Percentiles rank a stretch among this genome's conserved stretches.
Evolutionary conservation across 1,284 basidiomycete species (phyloP).

Genomic region (Prillingera fragicola): DNA sequence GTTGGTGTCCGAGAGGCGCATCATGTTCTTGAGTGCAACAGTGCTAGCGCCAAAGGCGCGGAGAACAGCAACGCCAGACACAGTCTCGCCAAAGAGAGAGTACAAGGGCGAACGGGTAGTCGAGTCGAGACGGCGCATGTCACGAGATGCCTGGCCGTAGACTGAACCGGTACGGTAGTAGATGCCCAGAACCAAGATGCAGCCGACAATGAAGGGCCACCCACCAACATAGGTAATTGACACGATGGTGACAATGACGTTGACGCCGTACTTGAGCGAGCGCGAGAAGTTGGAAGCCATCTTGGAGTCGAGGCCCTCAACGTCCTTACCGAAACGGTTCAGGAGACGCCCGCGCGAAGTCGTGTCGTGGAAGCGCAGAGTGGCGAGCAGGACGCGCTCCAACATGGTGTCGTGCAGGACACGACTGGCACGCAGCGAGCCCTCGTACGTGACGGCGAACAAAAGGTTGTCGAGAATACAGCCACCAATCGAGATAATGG

Average conservation of each 20-base stretch:
- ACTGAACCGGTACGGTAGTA: conserved; percentile 55
- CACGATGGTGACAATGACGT: conserved; percentile 40
- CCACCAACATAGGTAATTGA: conserved; percentile 81
- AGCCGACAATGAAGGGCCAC: conserved; percentile 62
- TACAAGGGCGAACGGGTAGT: conserved; percentile 86
- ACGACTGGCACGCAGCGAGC: conserved; percentile 63
- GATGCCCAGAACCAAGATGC: conserved; percentile 57
- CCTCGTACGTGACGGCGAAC: conserved; percentile 51
- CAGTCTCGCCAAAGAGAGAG: conserved; percentile 85
- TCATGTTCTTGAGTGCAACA: conserved; percentile 79
- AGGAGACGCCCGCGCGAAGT: conserved; percentile 76
- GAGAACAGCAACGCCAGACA: conserved; percentile 72
- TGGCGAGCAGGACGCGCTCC: conserved; percentile 79
- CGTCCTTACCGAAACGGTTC: conserved; percentile 89
- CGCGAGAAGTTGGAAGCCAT: conserved; percentile 73
- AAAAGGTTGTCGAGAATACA: conserved; percentile 37
- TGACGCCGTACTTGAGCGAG: conserved; percentile 56
- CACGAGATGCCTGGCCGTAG: conserved; percentile 79
- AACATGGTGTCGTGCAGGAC: conserved; percentile 69
- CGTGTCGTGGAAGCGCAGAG: conserved; percentile 90
- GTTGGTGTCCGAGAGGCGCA: conserved; percentile 77
- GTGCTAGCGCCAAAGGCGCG: conserved; percentile 73
- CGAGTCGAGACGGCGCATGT: conserved; percentile 82
- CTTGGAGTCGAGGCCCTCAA: conserved; percentile 82
- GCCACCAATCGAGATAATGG: conserved; percentile 47